Base-by-base conservation (phyloP, 2,329 filamentous ascomycete species). In the Talaromyces sp. region DNA sequence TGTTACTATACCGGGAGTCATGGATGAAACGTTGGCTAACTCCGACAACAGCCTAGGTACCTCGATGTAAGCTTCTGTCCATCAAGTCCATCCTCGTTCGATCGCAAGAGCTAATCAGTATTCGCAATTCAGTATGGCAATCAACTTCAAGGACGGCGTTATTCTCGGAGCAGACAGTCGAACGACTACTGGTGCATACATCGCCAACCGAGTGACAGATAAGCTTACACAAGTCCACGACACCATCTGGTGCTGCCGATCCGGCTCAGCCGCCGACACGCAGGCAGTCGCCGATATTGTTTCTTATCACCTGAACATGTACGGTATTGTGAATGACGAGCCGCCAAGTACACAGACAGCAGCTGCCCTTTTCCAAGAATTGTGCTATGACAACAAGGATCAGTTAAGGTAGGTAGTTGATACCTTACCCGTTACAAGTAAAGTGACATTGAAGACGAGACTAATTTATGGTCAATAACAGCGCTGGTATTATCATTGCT, bases 181-280 rank as follows among this genome's bases (percentile, higher is more conserved):
- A 83, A 99, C 95, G 70, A 99, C 95, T 56, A 99, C 94, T 63
- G 95, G 95, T 74, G 89, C 94, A 73, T 99, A 98, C 86, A 98
- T 99, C 76, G 95, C 95, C 73, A 99, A 99, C 82, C 90, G 95
- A 85, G 95, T 99, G 70, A 99, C 95, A 69, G 95, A 99, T 86
- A 99, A 99, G 85, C 89, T 99, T 78, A 99, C 95, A 74, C 91
- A 93, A 84, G 94, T 99, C 67, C 91, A 96, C 82, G 95, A 99
- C 80, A 98, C 94, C 66, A 98, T 99, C 81, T 99, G 95, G 95
- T 99, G 95, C 84, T 99, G 95, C 84, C 90, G 95, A 75, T 98
- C 95, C 67, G 95, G 95, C 60, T 99, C 95, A 31, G 95, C 95
- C 37, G 95, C 95, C 71, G 95, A 99, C 77, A 99, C 95, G 66